Evolutionary conservation across 2,329 filamentous ascomycete species (phyloP), one percentile per base, ranked within the genome.

Genomic region (Aspergillus awamori): DNA sequence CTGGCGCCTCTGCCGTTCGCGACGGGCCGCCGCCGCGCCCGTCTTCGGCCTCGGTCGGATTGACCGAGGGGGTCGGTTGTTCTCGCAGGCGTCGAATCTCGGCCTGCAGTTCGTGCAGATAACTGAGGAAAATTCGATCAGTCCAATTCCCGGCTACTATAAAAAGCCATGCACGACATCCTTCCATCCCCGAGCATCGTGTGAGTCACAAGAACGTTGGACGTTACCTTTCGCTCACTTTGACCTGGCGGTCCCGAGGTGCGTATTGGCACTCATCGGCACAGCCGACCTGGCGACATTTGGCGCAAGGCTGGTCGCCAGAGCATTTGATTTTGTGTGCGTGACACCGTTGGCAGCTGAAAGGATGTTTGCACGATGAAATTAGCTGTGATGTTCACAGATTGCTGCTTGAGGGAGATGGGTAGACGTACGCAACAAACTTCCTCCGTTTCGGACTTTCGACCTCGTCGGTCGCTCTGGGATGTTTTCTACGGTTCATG

Each of bases 311-410:
- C 24, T 74, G 72, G 3, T 76, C 74, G 1, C 80, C 80, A 0
- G 80, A 81, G 58, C 80, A 82, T 63, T 80, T 81, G 26, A 81
- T 80, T 62, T 82, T 82, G 30, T 81, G 79, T 0, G 72, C 63
- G 67, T 82, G 80, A 53, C 80, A 82, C 62, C 79, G 69, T 63
- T 78, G 75, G 51, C 79, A 81, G 4, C 74, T 74, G 60, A 47
- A 30, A 30, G 11, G 20, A 26, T 15, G 43, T 28, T 13, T 54
- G 4, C 33, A 53, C 57, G 36, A 38, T 24, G 17, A 5, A 13
- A 51, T 48, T 11, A 38, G 54, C 53, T n/a, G 36, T 30, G 33
- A 13, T 36, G 33, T 11, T 36, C 4, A 13, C 10, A 33, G 10
- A 33, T 33, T 13, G 30, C 30, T 33, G 11, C 11, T 51, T 51